Percentiles rank a stretch among this genome's conserved stretches.
Evolutionary conservation across 169 alveolate species (phyloP).

Genomic region (Cryptosporidium ubiquitum): DNA sequence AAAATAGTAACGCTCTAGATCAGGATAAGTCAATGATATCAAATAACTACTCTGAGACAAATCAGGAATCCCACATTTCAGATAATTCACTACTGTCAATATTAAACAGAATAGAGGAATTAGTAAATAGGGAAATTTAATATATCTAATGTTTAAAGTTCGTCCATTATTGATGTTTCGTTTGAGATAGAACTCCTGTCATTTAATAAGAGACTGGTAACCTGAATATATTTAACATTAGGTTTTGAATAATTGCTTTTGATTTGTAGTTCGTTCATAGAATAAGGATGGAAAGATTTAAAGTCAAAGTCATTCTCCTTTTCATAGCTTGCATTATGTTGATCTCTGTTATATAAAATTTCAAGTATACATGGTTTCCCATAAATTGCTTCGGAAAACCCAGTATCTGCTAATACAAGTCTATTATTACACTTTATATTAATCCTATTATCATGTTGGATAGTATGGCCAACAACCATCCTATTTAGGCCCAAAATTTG

Average conservation of each 20-base stretch:
- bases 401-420: slow-evolving; percentile 70
- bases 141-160: neutral
- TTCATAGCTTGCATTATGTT: neutral
- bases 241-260: neutral
- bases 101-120: slow-evolving; percentile 21
- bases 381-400: slow-evolving; percentile 66
- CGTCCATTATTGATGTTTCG: slow-evolving; percentile 12
- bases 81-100: slow-evolving; percentile 33
- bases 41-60: neutral
- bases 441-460: slow-evolving; percentile 65
- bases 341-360: neutral
- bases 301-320: too few relatives aligned
- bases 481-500: slow-evolving; percentile 24
- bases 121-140: slow-evolving; percentile 35
- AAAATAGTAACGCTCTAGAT: neutral
- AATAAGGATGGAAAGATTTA: slow-evolving; percentile 22
- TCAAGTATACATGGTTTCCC: slow-evolving; percentile 67
- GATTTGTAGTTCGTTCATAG: slow-evolving; percentile 44
- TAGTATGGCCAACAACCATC: slow-evolving; percentile 79
- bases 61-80: neutral
- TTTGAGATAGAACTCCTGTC: neutral
- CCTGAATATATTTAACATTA: slow-evolving; percentile 63
- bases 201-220: slow-evolving; percentile 4
- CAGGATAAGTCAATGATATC: neutral
- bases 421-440: slow-evolving; percentile 62